Evolutionary conservation across 1,284 basidiomycete genomes (phyloP), one percentile per base, ranked within the genome.

Genomic region (Filobasidium uniguttulatum): DNA sequence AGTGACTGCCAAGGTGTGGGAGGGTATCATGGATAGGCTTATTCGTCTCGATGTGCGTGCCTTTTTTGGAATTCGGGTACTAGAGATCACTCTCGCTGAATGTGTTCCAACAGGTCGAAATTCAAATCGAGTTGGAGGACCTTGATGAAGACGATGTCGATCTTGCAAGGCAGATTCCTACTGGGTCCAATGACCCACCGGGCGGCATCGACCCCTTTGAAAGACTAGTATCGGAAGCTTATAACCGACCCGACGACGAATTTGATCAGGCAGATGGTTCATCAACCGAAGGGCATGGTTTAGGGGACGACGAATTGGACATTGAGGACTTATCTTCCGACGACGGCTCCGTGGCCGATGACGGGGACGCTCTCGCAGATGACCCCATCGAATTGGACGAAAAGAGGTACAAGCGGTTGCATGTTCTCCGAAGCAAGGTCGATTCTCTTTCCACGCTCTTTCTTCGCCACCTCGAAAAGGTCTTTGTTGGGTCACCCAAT

Each of bases 41-140:
- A 82, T 98, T 34, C 83, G 93, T 65, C 88, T 98, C 52, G 94
- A 99, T 65, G 91, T 93, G 62, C 55, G 84, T 74, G 15, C 4
- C 6, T n/a, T 3, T 23, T 17, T 10, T 25, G 9, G 26, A 30
- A 10, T 15, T 17, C 29, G 25, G 19, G 5, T 14, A 7, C 19
- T 14, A 25, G 14, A 14, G n/a, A n/a, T n/a, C n/a, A n/a, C n/a
- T n/a, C n/a, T n/a, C 40, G 19, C 52, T 48, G 40, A 38, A 48
- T 12, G 4, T 45, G 25, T 28, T 37, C 28, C 23, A 23, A 26
- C 58, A 90, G 86, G 86, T 97, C 40, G 93, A 98, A 69, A 94
- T 99, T 45, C 93, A 96, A 67, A 84, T 91, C 19, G 89, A 93
- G 61, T 66, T 93, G 2, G 93, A 97, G 64, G 90, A 74, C 2